Conservation (phyloP, 441 rosid species). For the Melastoma candidum region DNA sequence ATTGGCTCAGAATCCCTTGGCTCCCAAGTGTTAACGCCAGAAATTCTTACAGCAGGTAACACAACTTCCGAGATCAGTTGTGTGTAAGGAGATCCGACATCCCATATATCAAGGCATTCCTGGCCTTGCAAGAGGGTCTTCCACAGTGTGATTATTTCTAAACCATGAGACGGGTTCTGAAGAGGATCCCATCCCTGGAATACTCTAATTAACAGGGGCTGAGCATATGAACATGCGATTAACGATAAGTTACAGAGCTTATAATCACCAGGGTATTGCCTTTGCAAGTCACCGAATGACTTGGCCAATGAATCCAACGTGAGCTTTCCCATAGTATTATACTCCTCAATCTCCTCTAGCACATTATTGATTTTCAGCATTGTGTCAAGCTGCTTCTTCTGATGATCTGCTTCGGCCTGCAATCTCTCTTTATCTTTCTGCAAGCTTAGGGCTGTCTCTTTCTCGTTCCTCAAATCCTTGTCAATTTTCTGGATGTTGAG, state of each 20-base stretch:
- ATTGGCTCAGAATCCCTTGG: constrained; percentile 88
- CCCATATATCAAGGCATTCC: constrained; percentile 62
- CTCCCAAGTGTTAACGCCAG: constrained; percentile 83
- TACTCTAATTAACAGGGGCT: constrained; percentile 67
- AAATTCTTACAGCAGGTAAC: constrained; percentile 68
- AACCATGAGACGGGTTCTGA: constrained; percentile 47
- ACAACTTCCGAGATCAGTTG: constrained; percentile 73
- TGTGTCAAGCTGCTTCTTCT: constrained; percentile 45
- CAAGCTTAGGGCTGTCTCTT: constrained; percentile 68
- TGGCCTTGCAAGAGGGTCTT: constrained; percentile 58
- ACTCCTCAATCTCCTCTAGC: constrained; percentile 40
- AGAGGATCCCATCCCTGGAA: constrained; percentile 98
- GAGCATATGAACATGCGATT: constrained; percentile 68
- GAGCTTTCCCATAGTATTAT: constrained; percentile 41
- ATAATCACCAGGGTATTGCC: constrained; percentile 56
- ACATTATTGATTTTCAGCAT: constrained; percentile 28
- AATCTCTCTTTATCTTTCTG: constrained; percentile 69
- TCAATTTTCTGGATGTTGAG: constrained; percentile 84
- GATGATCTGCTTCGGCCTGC: constrained; percentile 35
- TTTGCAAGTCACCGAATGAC: constrained; percentile 41
- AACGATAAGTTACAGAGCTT: constrained; percentile 63
- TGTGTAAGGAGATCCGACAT: constrained; percentile 42
- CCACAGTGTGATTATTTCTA: constrained; percentile 53
- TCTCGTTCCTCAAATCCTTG: constrained; percentile 72
- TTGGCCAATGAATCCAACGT: constrained; percentile 52